phyloP scores from a whole-genome alignment of 345 rosid genomes.

The Angophora floribunda region DNA sequence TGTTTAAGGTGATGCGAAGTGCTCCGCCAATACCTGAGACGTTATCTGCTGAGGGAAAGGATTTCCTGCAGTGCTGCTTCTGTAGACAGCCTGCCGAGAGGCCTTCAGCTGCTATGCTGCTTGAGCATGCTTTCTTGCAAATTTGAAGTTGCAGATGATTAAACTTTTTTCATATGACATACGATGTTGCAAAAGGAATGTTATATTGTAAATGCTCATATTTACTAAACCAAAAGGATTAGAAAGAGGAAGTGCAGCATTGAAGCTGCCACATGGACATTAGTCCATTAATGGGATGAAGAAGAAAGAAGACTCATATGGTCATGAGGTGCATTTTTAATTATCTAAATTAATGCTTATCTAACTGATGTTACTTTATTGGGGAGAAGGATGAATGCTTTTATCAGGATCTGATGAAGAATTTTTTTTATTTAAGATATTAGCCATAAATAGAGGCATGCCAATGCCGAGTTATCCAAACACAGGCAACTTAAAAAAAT shows the following conservation, averaged over 20 bases:
- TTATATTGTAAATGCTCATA: background rate
- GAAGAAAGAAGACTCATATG: background rate
- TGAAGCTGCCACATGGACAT: too few species aligned
- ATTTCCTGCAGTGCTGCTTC: slow-evolving; percentile 72
- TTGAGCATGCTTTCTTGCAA: slow-evolving; percentile 70
- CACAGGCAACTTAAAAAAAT: too few species aligned
- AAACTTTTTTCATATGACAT: background rate
- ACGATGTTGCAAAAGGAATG: background rate
- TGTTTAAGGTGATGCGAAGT: slow-evolving; percentile 81
- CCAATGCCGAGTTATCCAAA: background rate
- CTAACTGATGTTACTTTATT: background rate
- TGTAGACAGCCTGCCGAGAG: slow-evolving; percentile 81
- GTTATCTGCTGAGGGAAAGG: slow-evolving; percentile 73
- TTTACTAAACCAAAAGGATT: background rate
- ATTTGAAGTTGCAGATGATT: background rate
- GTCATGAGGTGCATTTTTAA: background rate
- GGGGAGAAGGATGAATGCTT: background rate
- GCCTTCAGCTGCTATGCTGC: slow-evolving; percentile 55
- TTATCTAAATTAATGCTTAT: background rate
- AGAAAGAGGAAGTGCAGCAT: background rate
- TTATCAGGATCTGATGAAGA: background rate
- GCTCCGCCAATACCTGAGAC: slow-evolving; percentile 66
- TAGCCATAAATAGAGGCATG: background rate
- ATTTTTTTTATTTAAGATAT: too few species aligned
- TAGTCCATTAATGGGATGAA: background rate